A percentile compares a stretch with the other conserved stretches of the same genome.
Evolutionary conservation across 208 protist species (phyloP).

Genomic region (Wallacemonas sp.): DNA sequence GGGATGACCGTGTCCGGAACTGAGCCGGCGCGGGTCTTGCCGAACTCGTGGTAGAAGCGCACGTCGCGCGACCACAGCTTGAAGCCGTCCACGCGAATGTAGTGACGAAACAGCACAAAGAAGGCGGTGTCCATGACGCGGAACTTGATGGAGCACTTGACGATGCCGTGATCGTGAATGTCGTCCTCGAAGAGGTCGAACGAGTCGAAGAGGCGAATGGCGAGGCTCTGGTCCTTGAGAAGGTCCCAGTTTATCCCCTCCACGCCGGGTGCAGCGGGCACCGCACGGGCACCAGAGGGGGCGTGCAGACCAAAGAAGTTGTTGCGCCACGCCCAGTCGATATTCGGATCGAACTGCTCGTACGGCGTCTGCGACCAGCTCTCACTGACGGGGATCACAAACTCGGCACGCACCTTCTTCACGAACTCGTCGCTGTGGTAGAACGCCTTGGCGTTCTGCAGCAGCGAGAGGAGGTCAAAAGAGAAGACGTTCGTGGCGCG

Average conservation of each 20-base stretch:
- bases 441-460: constrained; percentile 54
- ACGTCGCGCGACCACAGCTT: constrained; percentile 74
- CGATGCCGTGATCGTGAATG: constrained; percentile 76
- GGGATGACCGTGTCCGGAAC: constrained; percentile 24
- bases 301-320: constrained; percentile 54
- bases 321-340: constrained; percentile 89
- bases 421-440: constrained; percentile 60
- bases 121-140: constrained; percentile 75
- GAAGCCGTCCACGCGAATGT: constrained; percentile 63
- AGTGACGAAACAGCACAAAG: constrained; percentile 78
- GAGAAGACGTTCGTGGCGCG: constrained; percentile 34
- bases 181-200: constrained; percentile 87
- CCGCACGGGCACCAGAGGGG: constrained; percentile 7
- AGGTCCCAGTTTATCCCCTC: constrained; percentile 80
- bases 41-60: constrained; percentile 78
- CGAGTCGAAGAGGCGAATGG: constrained; percentile 70
- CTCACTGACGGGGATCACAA: constrained; percentile 62
- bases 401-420: constrained; percentile 28
- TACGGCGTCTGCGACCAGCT: constrained; percentile 56
- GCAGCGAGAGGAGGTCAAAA: constrained; percentile 49
- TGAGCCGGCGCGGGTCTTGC: constrained; percentile 17
- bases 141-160: constrained; percentile 61
- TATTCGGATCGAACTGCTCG: constrained; percentile 56
- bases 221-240: constrained; percentile 54
- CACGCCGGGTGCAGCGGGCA: constrained; percentile 34